phyloP scores from a whole-genome alignment of 169 alveolate species.

The Cryptosporidium viatorum region DNA sequence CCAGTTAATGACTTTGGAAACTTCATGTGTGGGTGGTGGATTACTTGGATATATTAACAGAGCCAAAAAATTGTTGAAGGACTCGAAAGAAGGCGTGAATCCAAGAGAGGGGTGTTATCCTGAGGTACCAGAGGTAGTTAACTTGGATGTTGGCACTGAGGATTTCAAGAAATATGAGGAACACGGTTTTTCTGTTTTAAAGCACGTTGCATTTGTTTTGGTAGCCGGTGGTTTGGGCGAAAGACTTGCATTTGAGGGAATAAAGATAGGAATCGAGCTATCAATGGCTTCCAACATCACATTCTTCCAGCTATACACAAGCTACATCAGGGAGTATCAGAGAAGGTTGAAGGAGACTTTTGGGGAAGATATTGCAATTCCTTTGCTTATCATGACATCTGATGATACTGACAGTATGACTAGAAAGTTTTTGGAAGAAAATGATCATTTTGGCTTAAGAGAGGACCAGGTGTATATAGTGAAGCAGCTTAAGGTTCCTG shows the following conservation, averaged over 20 bases:
- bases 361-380: constrained; percentile 79
- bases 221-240: constrained; percentile 97
- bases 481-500: constrained; percentile 92
- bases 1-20: constrained; percentile 80
- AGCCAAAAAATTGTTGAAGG: constrained; percentile 85
- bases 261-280: constrained; percentile 91
- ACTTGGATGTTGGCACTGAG: constrained; percentile 78
- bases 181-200: constrained; percentile 84
- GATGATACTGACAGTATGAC: constrained; percentile 92
- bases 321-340: constrained; percentile 84
- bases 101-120: constrained; percentile 89
- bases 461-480: constrained; percentile 86
- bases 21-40: constrained; percentile 87
- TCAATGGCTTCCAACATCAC: constrained; percentile 82
- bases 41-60: constrained; percentile 85
- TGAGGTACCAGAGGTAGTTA: constrained; percentile 82
- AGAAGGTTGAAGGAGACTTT: constrained; percentile 79
- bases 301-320: constrained; percentile 86
- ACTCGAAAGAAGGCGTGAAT: constrained; percentile 86
- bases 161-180: constrained; percentile 85
- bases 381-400: constrained; percentile 93
- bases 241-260: constrained; percentile 91
- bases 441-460: constrained; percentile 86
- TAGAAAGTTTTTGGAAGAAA: constrained; percentile 81
- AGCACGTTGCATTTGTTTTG: constrained; percentile 88